Base-by-base conservation (phyloP, 768 basidiomycete species). In the Mycena floridula region DNA sequence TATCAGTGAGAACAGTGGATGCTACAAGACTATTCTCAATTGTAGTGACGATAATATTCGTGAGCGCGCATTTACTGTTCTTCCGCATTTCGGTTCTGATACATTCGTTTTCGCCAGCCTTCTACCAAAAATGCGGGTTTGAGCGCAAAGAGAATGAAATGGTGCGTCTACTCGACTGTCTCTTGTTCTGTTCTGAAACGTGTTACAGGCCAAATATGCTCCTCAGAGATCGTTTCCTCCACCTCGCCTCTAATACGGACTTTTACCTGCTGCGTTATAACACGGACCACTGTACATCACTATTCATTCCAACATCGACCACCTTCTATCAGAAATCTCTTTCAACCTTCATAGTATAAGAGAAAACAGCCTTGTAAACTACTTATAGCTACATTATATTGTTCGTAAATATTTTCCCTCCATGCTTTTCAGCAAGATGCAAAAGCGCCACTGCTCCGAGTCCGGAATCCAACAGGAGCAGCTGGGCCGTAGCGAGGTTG, bases 11-110 rank as follows among this genome's bases (percentile, higher is more conserved):
- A 68, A 62, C 50, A 66, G 70, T 48, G 82, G 94, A 37, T 76
- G 87, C 64, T 99, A 98, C 70, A 99, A 99, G 82, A 93, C 93
- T 13, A 98, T 99, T 54, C 66, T 99, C 59, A 94, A 99, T 62
- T 99, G 95, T 61, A 89, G 76, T 59, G 80, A 90, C 49, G 72
- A 74, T 43, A 99, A 99, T 54, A 85, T 93, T 50, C 87, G 95
- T 97, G 59, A 64, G 92, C 81, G n/a, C n/a, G n/a, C n/a, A n/a
- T 36, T 30, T n/a, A 21, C 28, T 37, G 40, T n/a, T n/a, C n/a
- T 27, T 25, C 47, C 22, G 22, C 25, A 15, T 16, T 25, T 26
- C 16, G 46, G 26, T 41, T 50, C 50, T 45, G 45, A 39, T 36
- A 37, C 38, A 15, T 3, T 35, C 32, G n/a, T 22, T 13, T 32